phyloP scores from a whole-genome alignment of 108 stramenopile species.

The Aurantiochytrium sp. region DNA sequence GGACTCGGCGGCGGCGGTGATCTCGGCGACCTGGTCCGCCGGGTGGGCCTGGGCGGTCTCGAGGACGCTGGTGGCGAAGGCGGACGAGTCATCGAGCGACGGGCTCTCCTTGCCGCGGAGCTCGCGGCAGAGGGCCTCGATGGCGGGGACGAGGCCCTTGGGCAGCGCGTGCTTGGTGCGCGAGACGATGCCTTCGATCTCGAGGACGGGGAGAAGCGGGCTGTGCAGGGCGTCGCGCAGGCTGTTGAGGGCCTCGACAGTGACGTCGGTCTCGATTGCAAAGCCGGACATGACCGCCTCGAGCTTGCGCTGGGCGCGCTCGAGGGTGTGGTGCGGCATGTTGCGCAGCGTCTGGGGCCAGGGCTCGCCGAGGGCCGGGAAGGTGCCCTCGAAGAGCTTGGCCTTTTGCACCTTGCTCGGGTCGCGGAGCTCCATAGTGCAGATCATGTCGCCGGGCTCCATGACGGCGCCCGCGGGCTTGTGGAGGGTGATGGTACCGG shows the following conservation, averaged over 20 bases:
- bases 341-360: not conserved
- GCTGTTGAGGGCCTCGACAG: slow-evolving; percentile 61
- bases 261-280: slow-evolving; percentile 51
- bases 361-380: slow-evolving; percentile 4
- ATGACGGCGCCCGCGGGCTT: slow-evolving; percentile 73
- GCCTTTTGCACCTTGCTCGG: slow-evolving; percentile 78
- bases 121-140: not conserved
- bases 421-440: slow-evolving; percentile 83
- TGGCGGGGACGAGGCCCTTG: not conserved
- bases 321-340: not conserved
- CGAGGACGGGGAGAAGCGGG: slow-evolving; percentile 72
- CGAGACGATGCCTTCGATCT: slow-evolving; percentile 75
- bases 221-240: slow-evolving; percentile 68
- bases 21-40: not conserved
- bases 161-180: slow-evolving; percentile 50
- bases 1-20: not conserved
- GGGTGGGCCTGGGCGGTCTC: not conserved
- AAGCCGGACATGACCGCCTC: slow-evolving; percentile 80
- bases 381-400: slow-evolving; percentile 64
- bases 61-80: not conserved
- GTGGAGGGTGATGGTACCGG: slow-evolving; percentile 68
- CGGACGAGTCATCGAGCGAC: not conserved
- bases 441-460: slow-evolving; percentile 82
- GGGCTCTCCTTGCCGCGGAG: not conserved
- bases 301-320: slow-evolving; percentile 63